Evolutionary conservation across 2,329 filamentous ascomycete species (phyloP), one percentile per base, ranked within the genome.

Genomic region (Microsporum audouinii): DNA sequence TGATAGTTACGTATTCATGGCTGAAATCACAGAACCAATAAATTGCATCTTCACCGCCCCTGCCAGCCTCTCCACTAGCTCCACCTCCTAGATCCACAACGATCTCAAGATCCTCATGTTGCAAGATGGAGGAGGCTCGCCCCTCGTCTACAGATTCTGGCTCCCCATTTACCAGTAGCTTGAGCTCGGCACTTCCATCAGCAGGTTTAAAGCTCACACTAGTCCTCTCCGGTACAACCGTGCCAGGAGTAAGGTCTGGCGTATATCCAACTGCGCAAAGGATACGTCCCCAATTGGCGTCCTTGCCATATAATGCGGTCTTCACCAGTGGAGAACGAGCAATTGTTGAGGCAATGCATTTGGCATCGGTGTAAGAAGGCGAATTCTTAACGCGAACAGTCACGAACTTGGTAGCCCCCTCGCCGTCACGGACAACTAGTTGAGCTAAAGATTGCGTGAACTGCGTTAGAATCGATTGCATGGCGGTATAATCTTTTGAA

Each of bases 241-340:
- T 74, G 0, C 72, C 74, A 1, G 69, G 66, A 38, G 60, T 75
- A 68, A 81, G 73, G 67, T 74, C 74, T 62, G 81, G 80, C 0
- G 82, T 79, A 72, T 97, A 97, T 2, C 94, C 94, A 3, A 91
- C 91, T 0, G 94, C 92, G 73, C 94, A 97, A 33, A 97, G 82
- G 64, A 99, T 95, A 60, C 94, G 90, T 38, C 94, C 94, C 94
- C 94, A 99, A 79, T 99, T 99, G 17, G 94, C 94, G 72, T 99
- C 94, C 73, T 91, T 90, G 66, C 94, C 94, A 75, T 99, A 99
- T 45, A 99, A 80, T 0, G 94, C 94, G 0, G 94, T 99, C 80
- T 99, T 99, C 68, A 99, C 94, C 10, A 99, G 84, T 6, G 94
- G 90, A 0, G 91, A 96, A 58, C 87, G 85, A 14, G 94, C 91